Conservation (phyloP, 768 basidiomycete genomes). For the Pisolithus sp. region DNA sequence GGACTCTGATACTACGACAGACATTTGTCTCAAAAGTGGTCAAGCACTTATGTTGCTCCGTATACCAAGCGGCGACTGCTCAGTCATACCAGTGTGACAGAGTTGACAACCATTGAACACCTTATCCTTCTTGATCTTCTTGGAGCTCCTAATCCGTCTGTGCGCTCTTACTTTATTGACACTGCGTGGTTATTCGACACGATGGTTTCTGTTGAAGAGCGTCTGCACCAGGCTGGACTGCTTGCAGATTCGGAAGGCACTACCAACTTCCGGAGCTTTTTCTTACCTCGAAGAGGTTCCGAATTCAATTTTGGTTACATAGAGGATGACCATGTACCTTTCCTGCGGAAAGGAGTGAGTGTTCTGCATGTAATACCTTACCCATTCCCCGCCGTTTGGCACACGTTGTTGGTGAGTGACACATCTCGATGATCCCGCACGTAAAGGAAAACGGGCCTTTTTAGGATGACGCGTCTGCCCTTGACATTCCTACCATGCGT, state of each 20-base stretch:
- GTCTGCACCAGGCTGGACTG: conserved; percentile 59
- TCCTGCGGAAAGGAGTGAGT: conserved; percentile 75
- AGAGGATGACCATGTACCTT: conserved; percentile 93
- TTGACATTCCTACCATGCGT: conserved; percentile 80
- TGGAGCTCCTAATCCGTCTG: conserved; percentile 66
- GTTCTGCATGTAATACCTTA: conserved; percentile 85
- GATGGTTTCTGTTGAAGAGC: conserved; percentile 62
- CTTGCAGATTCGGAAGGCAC: conserved; percentile 44
- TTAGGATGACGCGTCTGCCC: conserved; percentile 84
- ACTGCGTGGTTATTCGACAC: conserved; percentile 93
- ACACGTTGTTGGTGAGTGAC: conserved; percentile 57
- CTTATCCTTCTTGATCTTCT: conserved; percentile 90
- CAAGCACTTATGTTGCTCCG: conserved; percentile 55
- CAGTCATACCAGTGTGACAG: conserved; percentile 45
- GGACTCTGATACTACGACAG: conserved; percentile 32
- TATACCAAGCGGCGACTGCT: conserved; percentile 55
- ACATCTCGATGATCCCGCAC: neutral
- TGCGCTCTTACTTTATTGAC: conserved; percentile 77
- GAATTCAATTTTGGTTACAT: conserved; percentile 51
- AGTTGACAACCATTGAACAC: conserved; percentile 79
- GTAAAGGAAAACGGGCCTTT: conserved; percentile 4
- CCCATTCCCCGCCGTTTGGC: conserved; percentile 91
- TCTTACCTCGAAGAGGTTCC: conserved; percentile 40
- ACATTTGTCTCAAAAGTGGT: conserved; percentile 87
- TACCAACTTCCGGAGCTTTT: conserved; percentile 56